Conservation (phyloP, 2,329 filamentous ascomycete species). For the Pseudogymnoascus sp. region DNA sequence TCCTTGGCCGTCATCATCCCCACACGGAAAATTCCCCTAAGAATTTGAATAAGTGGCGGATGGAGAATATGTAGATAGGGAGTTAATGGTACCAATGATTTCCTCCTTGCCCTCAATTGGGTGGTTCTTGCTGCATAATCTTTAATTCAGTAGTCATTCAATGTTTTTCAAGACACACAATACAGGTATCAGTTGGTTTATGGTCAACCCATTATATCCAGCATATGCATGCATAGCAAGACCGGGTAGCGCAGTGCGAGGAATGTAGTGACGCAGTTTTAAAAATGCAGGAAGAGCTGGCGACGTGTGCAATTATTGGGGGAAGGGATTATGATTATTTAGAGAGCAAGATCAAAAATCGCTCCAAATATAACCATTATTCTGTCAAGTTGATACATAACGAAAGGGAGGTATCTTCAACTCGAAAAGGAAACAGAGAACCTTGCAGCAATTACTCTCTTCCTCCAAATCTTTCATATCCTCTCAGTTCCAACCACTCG, state of each 20-base stretch:
- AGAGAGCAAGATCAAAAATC: neutral
- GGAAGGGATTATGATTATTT: neutral
- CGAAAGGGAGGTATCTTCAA: neutral
- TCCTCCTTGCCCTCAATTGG: neutral
- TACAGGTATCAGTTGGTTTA: too few relatives aligned
- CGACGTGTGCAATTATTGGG: neutral
- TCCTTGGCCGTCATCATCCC: slow-evolving; percentile 3
- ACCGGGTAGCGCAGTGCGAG: neutral
- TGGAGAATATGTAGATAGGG: slow-evolving; percentile 5
- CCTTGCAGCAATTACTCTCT: neutral
- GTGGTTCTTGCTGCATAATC: neutral
- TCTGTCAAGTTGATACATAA: neutral
- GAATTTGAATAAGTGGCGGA: neutral
- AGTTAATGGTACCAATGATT: neutral
- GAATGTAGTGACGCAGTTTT: neutral
- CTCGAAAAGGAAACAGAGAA: neutral
- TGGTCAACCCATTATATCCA: neutral
- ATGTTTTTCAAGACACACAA: neutral
- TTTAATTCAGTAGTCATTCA: neutral
- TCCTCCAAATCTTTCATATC: neutral
- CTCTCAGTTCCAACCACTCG: neutral
- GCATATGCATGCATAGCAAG: neutral
- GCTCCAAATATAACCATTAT: neutral
- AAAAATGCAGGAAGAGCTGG: neutral
- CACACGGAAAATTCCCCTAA: neutral